These are phyloP conservation scores for Suhomyces faveliae DNA, from an alignment of 805 yeast species.

Conservation along the genomic window DNA sequence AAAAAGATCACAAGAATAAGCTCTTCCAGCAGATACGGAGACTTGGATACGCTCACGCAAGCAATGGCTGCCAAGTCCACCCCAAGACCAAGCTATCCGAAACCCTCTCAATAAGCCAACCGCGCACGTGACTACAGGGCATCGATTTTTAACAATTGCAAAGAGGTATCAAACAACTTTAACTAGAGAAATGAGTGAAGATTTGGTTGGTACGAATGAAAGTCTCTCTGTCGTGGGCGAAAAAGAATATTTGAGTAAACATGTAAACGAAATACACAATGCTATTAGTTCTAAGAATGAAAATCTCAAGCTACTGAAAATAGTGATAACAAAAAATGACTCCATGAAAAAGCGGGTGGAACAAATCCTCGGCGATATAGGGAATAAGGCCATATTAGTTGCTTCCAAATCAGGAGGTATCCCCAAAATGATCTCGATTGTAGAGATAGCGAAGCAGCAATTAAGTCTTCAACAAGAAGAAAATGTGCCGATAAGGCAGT, in stretches of 20 bases:
- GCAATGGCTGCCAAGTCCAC: conserved; percentile 2
- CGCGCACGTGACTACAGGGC: conserved; percentile 12
- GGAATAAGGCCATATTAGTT: conserved; percentile 13
- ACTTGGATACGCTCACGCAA: conserved; percentile 12
- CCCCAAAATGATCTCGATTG: conserved; percentile 19
- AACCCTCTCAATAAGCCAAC: background rate
- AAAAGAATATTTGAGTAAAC: conserved; percentile 8
- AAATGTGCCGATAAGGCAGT: conserved; percentile 1
- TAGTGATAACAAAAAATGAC: conserved; percentile 16
- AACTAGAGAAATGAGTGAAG: background rate
- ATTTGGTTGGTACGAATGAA: background rate
- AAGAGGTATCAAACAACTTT: background rate
- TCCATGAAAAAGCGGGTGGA: conserved; percentile 16
- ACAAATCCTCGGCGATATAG: conserved; percentile 11
- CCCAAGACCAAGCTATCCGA: background rate
- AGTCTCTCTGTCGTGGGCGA: conserved; percentile 1
- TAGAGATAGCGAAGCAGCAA: conserved; percentile 20
- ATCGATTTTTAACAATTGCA: conserved; percentile 5
- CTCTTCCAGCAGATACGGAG: conserved; percentile 14
- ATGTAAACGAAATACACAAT: conserved; percentile 3
- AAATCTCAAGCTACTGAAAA: background rate
- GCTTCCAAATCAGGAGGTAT: conserved; percentile 18
- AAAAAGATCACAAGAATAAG: conserved; percentile 13
- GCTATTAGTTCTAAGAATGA: conserved; percentile 2
- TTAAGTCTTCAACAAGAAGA: background rate